Conservation (phyloP, 139 green algal genomes). For the Tetradesmus lagerheimii region DNA sequence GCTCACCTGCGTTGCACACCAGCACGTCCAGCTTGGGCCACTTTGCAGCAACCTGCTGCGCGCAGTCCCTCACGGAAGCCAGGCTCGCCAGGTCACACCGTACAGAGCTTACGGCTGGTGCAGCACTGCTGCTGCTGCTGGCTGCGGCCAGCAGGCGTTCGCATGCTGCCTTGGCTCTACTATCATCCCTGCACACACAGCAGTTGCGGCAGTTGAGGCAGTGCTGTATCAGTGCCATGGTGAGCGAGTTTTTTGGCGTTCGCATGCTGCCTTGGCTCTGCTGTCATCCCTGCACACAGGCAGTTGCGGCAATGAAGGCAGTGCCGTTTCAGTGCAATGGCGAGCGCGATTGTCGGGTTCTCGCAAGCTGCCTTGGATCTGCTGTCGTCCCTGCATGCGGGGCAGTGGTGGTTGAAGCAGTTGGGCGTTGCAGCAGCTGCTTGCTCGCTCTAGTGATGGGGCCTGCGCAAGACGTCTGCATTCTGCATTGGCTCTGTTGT, state of each 20-base stretch:
- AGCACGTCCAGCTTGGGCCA: background rate
- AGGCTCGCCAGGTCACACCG: conserved; percentile 11
- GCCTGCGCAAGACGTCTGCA: too few species aligned
- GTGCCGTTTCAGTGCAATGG: too few species aligned
- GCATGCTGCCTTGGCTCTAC: background rate
- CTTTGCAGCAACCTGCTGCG: background rate
- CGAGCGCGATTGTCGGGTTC: background rate
- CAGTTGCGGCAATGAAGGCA: too few species aligned
- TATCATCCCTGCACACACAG: background rate
- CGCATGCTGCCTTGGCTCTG: background rate
- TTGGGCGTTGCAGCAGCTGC: too few species aligned
- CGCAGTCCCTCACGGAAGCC: conserved; percentile 5
- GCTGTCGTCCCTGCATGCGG: too few species aligned
- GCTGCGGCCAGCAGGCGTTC: background rate
- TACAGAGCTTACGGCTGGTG: background rate
- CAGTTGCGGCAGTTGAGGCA: too few species aligned
- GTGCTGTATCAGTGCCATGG: too few species aligned
- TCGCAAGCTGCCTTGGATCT: background rate
- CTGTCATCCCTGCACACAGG: background rate
- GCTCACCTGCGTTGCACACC: background rate
- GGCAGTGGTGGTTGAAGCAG: too few species aligned
- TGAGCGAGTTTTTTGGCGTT: background rate
- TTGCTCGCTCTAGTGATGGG: too few species aligned
- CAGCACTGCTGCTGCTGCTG: background rate
- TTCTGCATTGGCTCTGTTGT: too few species aligned